Base-by-base conservation (phyloP, 352 stramenopile genomes). In the Phytopythium delawarense region DNA sequence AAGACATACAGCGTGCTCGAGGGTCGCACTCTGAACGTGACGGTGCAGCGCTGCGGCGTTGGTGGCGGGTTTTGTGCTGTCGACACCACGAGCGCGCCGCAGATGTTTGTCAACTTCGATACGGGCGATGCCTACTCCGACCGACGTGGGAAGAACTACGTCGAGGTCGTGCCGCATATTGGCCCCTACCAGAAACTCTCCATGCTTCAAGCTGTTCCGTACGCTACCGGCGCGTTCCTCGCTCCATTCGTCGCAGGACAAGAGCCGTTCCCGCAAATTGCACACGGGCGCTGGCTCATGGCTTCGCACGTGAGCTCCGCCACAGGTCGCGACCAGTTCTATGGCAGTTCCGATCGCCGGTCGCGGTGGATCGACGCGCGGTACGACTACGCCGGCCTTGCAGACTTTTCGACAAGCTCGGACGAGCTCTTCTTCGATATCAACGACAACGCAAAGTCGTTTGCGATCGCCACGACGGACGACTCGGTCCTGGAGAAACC, bases 401-500 rank as follows among this genome's bases (percentile, higher is more conserved):
- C 86, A 0, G 95, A 98, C 64, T 98, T 98, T 68, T 76, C 73
- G 21, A 80, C 82, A 0, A 81, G 84, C 34, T 72, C 78, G 0
- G 79, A 79, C 5, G 72, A 81, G 57, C 59, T 91, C 21, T 92
- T 73, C 46, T 94, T 94, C 66, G 83, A 89, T 44, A 67, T 78
- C 8, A 74, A 74, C 21, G 71, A 79, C 28, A 59, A 65, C 5
- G 59, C 68, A 0, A 74, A 90, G 46, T 87, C 80, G 4, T 92
- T 97, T 55, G 69, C 63, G 13, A 79, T 98, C 3, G 79, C 73
- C 53, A 98, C 93, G 40, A 98, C 87, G 2, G 84, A 86, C 61
- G 96, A 98, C 59, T 77, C 74, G 34, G 88, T 98, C 4, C 75
- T 96, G 0, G 96, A 98, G 65, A 84, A 85, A 5, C 92, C 93